phyloP scores from a whole-genome alignment of 352 stramenopile genomes.

The Globisporangium sylvaticum region DNA sequence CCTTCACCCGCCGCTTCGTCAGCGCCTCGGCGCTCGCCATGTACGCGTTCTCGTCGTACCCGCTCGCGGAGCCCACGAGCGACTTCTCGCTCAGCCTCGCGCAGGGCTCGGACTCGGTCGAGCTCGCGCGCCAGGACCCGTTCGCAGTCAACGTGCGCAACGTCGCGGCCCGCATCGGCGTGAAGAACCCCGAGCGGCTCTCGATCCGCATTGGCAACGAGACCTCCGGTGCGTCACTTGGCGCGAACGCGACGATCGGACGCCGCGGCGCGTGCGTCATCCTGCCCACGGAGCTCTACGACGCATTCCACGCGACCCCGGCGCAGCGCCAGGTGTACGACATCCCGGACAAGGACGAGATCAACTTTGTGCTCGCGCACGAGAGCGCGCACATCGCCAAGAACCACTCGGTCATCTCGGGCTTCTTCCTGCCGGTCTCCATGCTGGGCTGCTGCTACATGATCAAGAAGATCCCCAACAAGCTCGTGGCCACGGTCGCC shows the following conservation, averaged over 20 bases:
- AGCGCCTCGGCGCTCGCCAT: slow-evolving; percentile 30
- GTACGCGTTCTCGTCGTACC: slow-evolving; percentile 44
- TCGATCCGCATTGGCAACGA: slow-evolving; percentile 63
- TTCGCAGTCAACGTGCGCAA: slow-evolving; percentile 64
- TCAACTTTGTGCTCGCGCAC: slow-evolving; percentile 81
- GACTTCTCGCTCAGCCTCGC: slow-evolving; percentile 52
- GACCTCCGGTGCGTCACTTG: slow-evolving; percentile 57
- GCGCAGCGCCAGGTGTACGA: slow-evolving; percentile 46
- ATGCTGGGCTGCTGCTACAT: slow-evolving; percentile 47
- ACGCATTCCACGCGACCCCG: slow-evolving; percentile 60
- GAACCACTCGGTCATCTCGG: slow-evolving; percentile 72
- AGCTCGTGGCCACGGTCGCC: slow-evolving; percentile 47
- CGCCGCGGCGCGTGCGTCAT: slow-evolving; percentile 59
- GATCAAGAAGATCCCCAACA: slow-evolving; percentile 76
- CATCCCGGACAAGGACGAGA: slow-evolving; percentile 66
- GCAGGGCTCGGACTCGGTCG: slow-evolving; percentile 46
- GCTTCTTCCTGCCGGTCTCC: slow-evolving; percentile 52
- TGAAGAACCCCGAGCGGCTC: slow-evolving; percentile 65
- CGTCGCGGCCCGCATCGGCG: slow-evolving; percentile 55
- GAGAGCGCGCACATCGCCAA: slow-evolving; percentile 80
- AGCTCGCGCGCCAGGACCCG: slow-evolving; percentile 46
- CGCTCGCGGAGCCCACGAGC: slow-evolving; percentile 59
- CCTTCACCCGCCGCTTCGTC: slow-evolving; percentile 34
- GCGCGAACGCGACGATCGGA: slow-evolving; percentile 55
- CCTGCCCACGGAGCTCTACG: slow-evolving; percentile 76